These are phyloP conservation scores for Westerdykella ornata DNA, from an alignment of 2,329 filamentous ascomycete species.

Conservation along the genomic window DNA sequence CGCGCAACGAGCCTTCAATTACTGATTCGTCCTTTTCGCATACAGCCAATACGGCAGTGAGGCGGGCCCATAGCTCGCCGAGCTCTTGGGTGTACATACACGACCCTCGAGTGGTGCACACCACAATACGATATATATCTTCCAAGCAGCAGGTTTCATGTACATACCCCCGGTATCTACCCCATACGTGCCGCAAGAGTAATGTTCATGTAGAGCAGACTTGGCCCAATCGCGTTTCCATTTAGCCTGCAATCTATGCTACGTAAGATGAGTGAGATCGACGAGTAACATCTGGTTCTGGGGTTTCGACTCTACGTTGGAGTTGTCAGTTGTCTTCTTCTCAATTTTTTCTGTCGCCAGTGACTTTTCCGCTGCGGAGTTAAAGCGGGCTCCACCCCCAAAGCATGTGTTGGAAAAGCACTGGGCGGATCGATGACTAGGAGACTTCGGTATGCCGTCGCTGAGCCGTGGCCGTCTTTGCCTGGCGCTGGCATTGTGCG, in stretches of 20 bases:
- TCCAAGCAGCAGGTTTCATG: conserved; percentile 1
- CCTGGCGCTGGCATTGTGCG: conserved; percentile 6
- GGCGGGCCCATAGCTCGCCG: conserved; percentile 6
- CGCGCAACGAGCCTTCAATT: conserved; percentile 10
- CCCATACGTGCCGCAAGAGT: background rate
- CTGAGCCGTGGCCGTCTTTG: conserved; percentile 11
- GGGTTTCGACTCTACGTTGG: conserved; percentile 4
- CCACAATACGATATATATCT: conserved; percentile 2
- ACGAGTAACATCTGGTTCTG: conserved; percentile 2
- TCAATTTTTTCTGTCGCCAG: background rate
- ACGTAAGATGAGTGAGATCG: conserved; percentile 1
- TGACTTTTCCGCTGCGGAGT: no score
- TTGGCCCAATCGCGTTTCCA: conserved; percentile 1
- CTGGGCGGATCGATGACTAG: background rate
- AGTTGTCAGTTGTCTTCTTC: conserved; percentile 7
- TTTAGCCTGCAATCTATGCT: conserved; percentile 3
- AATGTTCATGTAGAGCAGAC: background rate
- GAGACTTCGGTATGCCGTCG: conserved; percentile 11
- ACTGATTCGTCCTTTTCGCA: background rate
- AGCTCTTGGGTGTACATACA: conserved; percentile 6
- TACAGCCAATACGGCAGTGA: conserved; percentile 7
- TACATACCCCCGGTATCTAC: conserved; percentile 2
- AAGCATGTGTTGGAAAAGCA: no score
- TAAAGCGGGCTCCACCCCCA: no score
- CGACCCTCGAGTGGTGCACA: conserved; percentile 1